Base-by-base conservation (phyloP, 805 yeast species). In the Lipomyces anomalus region DNA sequence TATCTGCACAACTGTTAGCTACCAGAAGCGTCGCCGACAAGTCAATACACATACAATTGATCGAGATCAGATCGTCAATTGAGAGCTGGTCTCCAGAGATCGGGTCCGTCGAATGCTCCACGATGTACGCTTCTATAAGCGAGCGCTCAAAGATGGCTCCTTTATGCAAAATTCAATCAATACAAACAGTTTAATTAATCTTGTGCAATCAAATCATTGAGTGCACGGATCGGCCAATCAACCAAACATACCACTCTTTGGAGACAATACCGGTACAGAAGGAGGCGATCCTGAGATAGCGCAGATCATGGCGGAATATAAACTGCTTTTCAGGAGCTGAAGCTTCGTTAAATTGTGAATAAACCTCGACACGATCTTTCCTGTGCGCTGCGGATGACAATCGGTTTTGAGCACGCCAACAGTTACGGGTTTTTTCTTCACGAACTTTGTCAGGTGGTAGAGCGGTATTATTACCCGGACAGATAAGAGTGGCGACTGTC, bases 21-120 rank as follows among this genome's bases (percentile, higher is more conserved):
- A 16, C 9, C 17, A 34, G 18, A 34, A 9, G 16, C n/a, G 16
- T 13, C 5, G 42, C 18, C 42, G 11, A 4, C 23, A 16, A 7
- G 45, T 11, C n/a, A 17, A 9, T 13, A 17, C 3, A 30, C 48
- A 6, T 28, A 51, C 57, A 56, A 6, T 63, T 61, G 18, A 76
- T 56, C 2, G 61, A 65, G 5, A 88, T 67, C 9, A 88, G 66
- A 16, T 87, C 92, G 1, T 75, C 78, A 1, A 61, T 56, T 0
- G 70, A 52, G 49, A 88, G 64, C 2, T 81, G 76, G 42, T 82
- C 81, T 46, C 80, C 77, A 13, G 75, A 73, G 18, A 88, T 68
- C 1, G 97, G 97, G 61, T 89, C 97, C 35, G 69, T 75, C 1
- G 82, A 82, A 43, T 79, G 70, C 38, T 83, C 76, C 4, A 74